These are phyloP conservation scores for Plasmodium sp. DNA, from an alignment of 169 alveolate species.

Conservation along the genomic window DNA sequence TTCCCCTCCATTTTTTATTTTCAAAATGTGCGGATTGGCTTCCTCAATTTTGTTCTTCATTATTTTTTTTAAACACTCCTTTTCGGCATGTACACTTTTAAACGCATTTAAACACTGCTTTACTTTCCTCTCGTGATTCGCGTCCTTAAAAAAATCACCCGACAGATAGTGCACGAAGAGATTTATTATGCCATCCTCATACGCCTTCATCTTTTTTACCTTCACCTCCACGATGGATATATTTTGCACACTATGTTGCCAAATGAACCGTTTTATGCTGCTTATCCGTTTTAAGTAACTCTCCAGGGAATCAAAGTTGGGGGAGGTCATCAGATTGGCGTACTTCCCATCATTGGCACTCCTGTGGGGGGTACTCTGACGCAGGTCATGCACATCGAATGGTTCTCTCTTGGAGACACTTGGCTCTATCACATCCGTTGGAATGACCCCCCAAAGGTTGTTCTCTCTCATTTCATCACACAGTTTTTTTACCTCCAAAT, in stretches of 20 bases:
- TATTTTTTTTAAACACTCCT: conserved; percentile 38
- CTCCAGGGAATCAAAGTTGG: conserved; percentile 2
- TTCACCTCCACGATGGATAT: conserved; percentile 7
- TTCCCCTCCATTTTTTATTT: conserved; percentile 12
- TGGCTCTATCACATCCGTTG: not conserved
- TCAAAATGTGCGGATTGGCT: not conserved
- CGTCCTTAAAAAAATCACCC: conserved; percentile 23
- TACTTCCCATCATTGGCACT: not conserved
- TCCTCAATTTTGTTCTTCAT: conserved; percentile 28
- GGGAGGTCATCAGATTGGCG: not conserved
- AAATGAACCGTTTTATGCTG: not conserved
- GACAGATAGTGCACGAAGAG: conserved; percentile 21
- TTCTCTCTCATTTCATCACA: conserved; percentile 13
- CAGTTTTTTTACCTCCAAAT: conserved; percentile 18
- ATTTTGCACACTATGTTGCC: conserved; percentile 28
- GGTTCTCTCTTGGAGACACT: not conserved
- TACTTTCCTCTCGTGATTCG: conserved; percentile 19
- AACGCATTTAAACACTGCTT: conserved; percentile 21
- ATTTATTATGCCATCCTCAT: conserved; percentile 12
- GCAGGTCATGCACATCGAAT: not conserved
- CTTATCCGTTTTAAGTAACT: conserved; percentile 22
- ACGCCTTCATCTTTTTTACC: conserved; percentile 11
- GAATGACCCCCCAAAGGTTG: not conserved
- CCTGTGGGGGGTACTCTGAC: not conserved
- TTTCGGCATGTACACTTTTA: conserved; percentile 25